A percentile compares a stretch with the other conserved stretches of the same genome.
phyloP scores from a whole-genome alignment of 2,329 filamentous ascomycete species.

The Aureobasidium namibiae region DNA sequence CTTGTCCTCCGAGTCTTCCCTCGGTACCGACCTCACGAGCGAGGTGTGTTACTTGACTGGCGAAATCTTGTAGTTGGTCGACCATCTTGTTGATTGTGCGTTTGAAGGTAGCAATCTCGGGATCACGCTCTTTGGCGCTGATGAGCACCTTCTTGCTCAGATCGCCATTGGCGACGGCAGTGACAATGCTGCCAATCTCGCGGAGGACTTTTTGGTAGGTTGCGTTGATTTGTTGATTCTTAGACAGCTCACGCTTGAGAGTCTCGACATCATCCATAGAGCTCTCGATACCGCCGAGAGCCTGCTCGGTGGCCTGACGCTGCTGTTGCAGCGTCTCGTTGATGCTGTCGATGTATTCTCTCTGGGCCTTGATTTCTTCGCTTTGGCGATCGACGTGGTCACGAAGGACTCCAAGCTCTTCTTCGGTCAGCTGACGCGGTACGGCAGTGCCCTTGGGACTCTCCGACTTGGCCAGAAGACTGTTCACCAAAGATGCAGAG shows the following conservation, averaged over 20 bases:
- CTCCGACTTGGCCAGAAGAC: slow-evolving; percentile 48
- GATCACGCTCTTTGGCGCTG: slow-evolving; percentile 93
- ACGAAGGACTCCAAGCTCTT: slow-evolving; percentile 75
- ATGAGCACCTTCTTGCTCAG: slow-evolving; percentile 95
- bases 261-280: slow-evolving; percentile 78
- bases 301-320: slow-evolving; percentile 73
- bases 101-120: slow-evolving; percentile 96
- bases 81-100: slow-evolving; percentile 99
- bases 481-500: slow-evolving; percentile 39
- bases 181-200: slow-evolving; percentile 96
- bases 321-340: slow-evolving; percentile 80
- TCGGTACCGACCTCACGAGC: slow-evolving; percentile 95
- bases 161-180: slow-evolving; percentile 89
- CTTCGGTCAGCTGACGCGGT: slow-evolving; percentile 57
- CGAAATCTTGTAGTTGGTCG: slow-evolving; percentile 93
- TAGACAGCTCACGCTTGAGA: slow-evolving; percentile 86
- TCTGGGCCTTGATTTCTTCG: slow-evolving; percentile 80
- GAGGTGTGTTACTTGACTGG: slow-evolving; percentile 88
- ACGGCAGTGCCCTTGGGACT: slow-evolving; percentile 38
- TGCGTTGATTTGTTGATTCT: slow-evolving; percentile 95
- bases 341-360: slow-evolving; percentile 75
- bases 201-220: slow-evolving; percentile 95
- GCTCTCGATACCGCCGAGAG: slow-evolving; percentile 72
- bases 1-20: slow-evolving; percentile 86
- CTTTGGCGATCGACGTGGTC: slow-evolving; percentile 92